These are phyloP conservation scores for Pleomassaria siparia DNA, from an alignment of 2,329 filamentous ascomycete genomes.

Conservation along the genomic window DNA sequence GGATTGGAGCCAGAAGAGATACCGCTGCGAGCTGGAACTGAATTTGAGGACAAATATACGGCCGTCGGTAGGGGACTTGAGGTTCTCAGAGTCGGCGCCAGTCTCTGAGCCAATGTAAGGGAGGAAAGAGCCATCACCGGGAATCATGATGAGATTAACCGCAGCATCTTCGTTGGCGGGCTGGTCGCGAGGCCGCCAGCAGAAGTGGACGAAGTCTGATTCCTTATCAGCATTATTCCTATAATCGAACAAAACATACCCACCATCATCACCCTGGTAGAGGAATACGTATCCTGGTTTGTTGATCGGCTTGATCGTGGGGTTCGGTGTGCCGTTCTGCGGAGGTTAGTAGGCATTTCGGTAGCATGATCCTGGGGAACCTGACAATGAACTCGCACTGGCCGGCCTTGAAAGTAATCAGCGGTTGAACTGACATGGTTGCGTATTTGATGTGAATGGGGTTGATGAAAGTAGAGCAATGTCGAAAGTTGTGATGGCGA, in stretches of 20 bases:
- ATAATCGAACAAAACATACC: constrained; percentile 13
- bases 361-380: constrained; percentile 17
- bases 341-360: constrained; percentile 18
- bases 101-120: constrained; percentile 66
- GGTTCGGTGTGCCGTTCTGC: constrained; percentile 25
- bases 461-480: constrained; percentile 16
- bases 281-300: constrained; percentile 88
- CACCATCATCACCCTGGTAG: constrained; percentile 81
- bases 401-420: constrained; percentile 97
- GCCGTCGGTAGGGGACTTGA: constrained; percentile 72
- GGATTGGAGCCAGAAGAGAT: constrained; percentile 96
- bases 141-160: constrained; percentile 91
- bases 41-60: constrained; percentile 95
- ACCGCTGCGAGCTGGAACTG: constrained; percentile 82
- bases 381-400: constrained; percentile 81
- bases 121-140: constrained; percentile 81
- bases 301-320: constrained; percentile 70
- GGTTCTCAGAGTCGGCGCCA: constrained; percentile 55
- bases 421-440: constrained; percentile 76
- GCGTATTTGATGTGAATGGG: constrained; percentile 15
- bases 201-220: constrained; percentile 87
- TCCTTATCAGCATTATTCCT: constrained; percentile 14
- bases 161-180: constrained; percentile 69
- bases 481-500: constrained; percentile 15
- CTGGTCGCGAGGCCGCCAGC: constrained; percentile 83